Percentiles rank a stretch among this genome's conserved stretches.
These are phyloP conservation scores for Pichia deserticola DNA, from an alignment of 805 yeast genomes.

Conservation along the genomic window DNA sequence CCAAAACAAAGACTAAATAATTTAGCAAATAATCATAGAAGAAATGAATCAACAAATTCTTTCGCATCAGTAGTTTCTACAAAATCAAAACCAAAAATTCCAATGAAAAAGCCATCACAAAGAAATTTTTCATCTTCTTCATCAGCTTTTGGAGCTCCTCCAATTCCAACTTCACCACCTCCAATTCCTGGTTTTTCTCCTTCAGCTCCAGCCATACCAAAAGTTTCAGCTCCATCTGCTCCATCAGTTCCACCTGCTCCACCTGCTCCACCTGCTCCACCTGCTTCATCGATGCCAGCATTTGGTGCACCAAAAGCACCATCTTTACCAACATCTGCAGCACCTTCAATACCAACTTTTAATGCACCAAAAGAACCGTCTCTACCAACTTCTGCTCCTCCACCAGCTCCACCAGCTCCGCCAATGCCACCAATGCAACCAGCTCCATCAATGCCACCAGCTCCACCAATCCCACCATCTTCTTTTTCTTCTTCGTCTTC, in stretches of 20 bases:
- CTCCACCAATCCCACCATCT: slow-evolving; percentile 19
- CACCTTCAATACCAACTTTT: no score
- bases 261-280: no score
- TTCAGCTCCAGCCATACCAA: background rate
- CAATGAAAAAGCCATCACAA: slow-evolving; percentile 14
- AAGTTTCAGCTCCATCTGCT: background rate
- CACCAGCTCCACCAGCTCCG: slow-evolving; percentile 4
- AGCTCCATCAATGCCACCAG: slow-evolving; percentile 13
- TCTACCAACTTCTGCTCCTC: slow-evolving; percentile 13
- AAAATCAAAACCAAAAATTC: slow-evolving; percentile 15
- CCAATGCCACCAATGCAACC: no score
- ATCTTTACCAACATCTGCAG: slow-evolving; percentile 14
- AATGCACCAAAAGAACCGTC: slow-evolving; percentile 16
- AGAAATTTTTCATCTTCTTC: slow-evolving; percentile 16
- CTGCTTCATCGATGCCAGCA: no score
- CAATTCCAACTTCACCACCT: slow-evolving; percentile 9
- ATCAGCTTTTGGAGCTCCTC: slow-evolving; percentile 7
- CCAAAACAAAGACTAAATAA: slow-evolving; percentile 4
- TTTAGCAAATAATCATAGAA: background rate
- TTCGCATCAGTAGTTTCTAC: slow-evolving; percentile 10
- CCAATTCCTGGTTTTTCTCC: slow-evolving; percentile 6
- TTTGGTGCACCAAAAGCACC: slow-evolving; percentile 15
- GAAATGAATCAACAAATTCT: slow-evolving; percentile 6
- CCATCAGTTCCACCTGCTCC: slow-evolving; percentile 11
- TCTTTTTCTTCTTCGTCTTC: slow-evolving; percentile 9